Evolutionary conservation across 2,329 filamentous ascomycete species (phyloP).

Genomic region (Pochonia chlamydosporia): DNA sequence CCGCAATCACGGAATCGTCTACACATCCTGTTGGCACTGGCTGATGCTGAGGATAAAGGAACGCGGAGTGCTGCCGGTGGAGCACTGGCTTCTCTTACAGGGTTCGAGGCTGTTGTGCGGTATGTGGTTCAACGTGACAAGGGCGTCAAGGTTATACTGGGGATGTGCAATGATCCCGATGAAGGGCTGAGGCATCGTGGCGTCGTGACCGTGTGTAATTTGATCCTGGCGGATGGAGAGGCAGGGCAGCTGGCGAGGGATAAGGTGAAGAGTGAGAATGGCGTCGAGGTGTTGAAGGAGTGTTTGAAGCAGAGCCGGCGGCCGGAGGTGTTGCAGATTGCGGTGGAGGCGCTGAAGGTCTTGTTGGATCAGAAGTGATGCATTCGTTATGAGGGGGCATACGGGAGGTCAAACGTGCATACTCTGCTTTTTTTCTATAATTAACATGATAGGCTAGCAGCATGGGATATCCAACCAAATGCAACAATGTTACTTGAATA

Average conservation of each 20-base stretch:
- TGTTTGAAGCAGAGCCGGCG: slow-evolving; percentile 64
- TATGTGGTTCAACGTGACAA: slow-evolving; percentile 65
- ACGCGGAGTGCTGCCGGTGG: slow-evolving; percentile 83
- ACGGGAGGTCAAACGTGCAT: neutral
- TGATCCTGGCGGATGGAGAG: slow-evolving; percentile 62
- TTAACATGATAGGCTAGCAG: neutral
- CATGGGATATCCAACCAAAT: neutral
- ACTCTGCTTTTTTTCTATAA: neutral
- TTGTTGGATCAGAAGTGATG: slow-evolving; percentile 39
- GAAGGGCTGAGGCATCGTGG: slow-evolving; percentile 68
- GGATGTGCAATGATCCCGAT: slow-evolving; percentile 66
- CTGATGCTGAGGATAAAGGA: slow-evolving; percentile 74
- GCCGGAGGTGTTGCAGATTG: slow-evolving; percentile 63
- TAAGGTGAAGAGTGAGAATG: slow-evolving; percentile 56
- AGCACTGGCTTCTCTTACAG: slow-evolving; percentile 77
- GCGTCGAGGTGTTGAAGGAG: slow-evolving; percentile 61
- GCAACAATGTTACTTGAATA: neutral
- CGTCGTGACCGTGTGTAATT: slow-evolving; percentile 67
- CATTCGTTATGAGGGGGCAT: neutral
- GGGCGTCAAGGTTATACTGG: slow-evolving; percentile 73
- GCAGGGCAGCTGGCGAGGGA: slow-evolving; percentile 55
- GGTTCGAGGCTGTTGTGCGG: slow-evolving; percentile 67
- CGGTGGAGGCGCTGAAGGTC: slow-evolving; percentile 67
- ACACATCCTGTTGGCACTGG: slow-evolving; percentile 79
- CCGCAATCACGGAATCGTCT: slow-evolving; percentile 66